These are phyloP conservation scores for Calocybe gangraenosa DNA, from an alignment of 768 basidiomycete genomes.

Conservation along the genomic window DNA sequence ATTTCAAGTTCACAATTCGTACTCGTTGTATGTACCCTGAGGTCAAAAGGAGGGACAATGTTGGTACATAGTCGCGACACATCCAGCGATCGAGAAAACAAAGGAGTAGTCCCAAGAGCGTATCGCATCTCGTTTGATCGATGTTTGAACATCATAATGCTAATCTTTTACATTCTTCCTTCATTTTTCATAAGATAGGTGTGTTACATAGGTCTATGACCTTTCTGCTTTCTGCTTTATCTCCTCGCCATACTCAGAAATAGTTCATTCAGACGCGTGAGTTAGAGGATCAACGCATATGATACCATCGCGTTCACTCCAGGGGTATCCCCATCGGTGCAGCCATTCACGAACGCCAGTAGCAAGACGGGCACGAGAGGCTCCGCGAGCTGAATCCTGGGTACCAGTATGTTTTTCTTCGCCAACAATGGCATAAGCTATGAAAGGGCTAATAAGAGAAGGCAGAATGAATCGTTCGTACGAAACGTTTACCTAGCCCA, in stretches of 20 bases:
- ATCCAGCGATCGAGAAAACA: too few species aligned
- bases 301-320: slow-evolving; percentile 89
- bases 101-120: too few species aligned
- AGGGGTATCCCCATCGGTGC: slow-evolving; percentile 93
- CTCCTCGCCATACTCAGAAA: background rate
- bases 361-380: slow-evolving; percentile 79
- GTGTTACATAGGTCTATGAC: too few species aligned
- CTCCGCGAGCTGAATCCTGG: slow-evolving; percentile 79
- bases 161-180: too few species aligned
- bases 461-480: background rate
- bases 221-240: slow-evolving; percentile 3
- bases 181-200: too few species aligned
- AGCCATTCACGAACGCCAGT: slow-evolving; percentile 88
- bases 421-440: slow-evolving; percentile 88
- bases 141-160: too few species aligned
- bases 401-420: slow-evolving; percentile 95
- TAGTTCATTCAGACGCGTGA: slow-evolving; percentile 46
- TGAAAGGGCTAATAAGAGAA: background rate
- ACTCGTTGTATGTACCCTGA: too few species aligned
- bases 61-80: too few species aligned
- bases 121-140: too few species aligned
- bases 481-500: slow-evolving; percentile 61
- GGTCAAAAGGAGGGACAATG: too few species aligned
- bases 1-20: too few species aligned
- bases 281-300: slow-evolving; percentile 86